Evolutionary conservation across 108 stramenopile genomes (phyloP), one percentile per base, ranked within the genome.

Genomic region (Stephanodiscus triporus): DNA sequence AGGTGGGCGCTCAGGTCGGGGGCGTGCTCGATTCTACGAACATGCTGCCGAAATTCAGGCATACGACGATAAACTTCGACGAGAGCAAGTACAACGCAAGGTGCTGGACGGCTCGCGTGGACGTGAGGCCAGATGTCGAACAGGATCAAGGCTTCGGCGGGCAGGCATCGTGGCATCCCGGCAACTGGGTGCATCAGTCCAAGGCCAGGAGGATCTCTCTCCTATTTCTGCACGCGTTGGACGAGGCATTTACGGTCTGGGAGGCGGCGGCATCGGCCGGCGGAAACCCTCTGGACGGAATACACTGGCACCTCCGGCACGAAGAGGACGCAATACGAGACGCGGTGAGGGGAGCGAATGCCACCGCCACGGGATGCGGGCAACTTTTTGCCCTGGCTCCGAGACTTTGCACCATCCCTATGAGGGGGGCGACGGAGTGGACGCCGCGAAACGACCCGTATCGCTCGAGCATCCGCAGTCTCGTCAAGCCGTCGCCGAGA

Each of bases 61-160:
- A 62, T 37, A 49, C 71, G 2, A 19, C 34, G 19, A 37, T 59
- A n/a, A 30, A 59, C 2, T 59, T 59, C 34, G 71, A 61, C 27
- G 57, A 80, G 36, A 56, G 47, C 49, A 73, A 80, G 43, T 80
- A 80, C 58, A 75, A 84, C 69, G 68, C 77, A 2, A 24, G 55
- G 37, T 88, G 87, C 60, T 88, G 87, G 87, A 76, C 66, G 10
- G 71, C 63, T 40, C 60, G 82, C 27, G 57, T 34, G n/a, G 82
- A 81, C 59, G 60, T 70, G 26, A 58, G 54, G 9, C 84, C 84
- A 13, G 53, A 55, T 4, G 74, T 10, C 11, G 40, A 11, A 4
- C 78, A 80, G 50, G 50, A 72, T 55, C 48, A 62, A 4, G 34
- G 37, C 0, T 80, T 63, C 58, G 72, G 78, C n/a, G 64, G 78